Base-by-base conservation (phyloP, 2,329 filamentous ascomycete genomes). In the Aphanocladium album region DNA sequence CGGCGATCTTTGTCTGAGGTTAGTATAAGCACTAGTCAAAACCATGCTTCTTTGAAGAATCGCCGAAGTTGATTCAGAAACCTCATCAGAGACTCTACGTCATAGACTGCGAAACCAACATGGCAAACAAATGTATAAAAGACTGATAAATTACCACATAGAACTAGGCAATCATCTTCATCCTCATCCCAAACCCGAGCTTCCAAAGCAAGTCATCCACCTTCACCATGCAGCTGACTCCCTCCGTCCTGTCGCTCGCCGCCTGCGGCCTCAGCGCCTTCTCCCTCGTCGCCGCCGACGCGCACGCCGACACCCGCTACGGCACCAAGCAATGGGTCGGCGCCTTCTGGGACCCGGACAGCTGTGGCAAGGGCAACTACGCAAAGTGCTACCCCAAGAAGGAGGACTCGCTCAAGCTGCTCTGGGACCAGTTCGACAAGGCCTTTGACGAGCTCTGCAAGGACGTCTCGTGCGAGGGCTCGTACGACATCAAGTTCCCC, bases 341-440 rank as follows among this genome's bases (percentile, higher is more conserved):
- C 11, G 19, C 53, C 53, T 61, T 57, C 37, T 61, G 60, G 60
- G 60, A 61, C 53, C 39, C 53, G 1, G 45, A 57, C 53, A 9
- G 11, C 25, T 61, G 60, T 46, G 60, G 60, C 60, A 57, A 61
- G 53, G 60, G 53, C 27, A 57, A 57, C 47, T 47, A 57, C 59
- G 46, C 37, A 11, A 61, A 53, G 53, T 61, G 60, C 60, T 57
- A 61, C 53, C 60, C 60, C 16, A 61, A 46, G 19, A 37, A 45
- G 37, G 60, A 61, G 50, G 46, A 61, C 17, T 30, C 60, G 7
- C 35, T 56, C 30, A 52, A 47, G 60, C 19, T 61, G 14, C 52
- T 61, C 19, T 61, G 60, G 60, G 60, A 61, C 45, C 60, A 61
- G 46, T 47, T 61, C 53, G 47, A 61, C 53, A 57, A 53, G 53